These are phyloP conservation scores for Lactarius pseudohatsudake DNA, from an alignment of 768 basidiomycete genomes.

Conservation along the genomic window DNA sequence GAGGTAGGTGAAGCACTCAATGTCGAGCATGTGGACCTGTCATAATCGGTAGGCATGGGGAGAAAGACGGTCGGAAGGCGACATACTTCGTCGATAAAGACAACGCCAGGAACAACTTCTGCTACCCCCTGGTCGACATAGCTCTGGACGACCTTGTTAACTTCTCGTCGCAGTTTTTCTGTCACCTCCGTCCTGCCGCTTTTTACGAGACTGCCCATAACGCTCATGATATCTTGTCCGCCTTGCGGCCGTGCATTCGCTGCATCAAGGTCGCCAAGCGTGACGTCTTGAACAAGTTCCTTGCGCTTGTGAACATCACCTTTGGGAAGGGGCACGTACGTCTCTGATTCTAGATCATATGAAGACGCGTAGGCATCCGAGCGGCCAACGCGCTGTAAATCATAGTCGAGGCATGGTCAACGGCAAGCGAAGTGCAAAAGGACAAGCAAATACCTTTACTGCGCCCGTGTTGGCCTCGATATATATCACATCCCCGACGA, in stretches of 20 bases:
- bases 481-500: conserved; percentile 96
- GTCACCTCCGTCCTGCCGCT: conserved; percentile 94
- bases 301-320: conserved; percentile 96
- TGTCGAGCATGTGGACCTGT: conserved; percentile 99
- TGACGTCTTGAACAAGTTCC: conserved; percentile 93
- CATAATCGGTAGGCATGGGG: neutral
- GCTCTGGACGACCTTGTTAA: conserved; percentile 95
- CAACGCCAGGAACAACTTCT: conserved; percentile 95
- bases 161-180: conserved; percentile 91
- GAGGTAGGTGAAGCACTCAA: conserved; percentile 98
- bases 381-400: conserved; percentile 80
- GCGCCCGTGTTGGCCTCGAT: conserved; percentile 93
- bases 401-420: neutral
- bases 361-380: conserved; percentile 98
- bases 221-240: conserved; percentile 98
- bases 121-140: conserved; percentile 99
- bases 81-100: conserved; percentile 96
- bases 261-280: conserved; percentile 91
- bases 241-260: conserved; percentile 96
- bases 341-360: conserved; percentile 97
- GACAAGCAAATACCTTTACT: conserved; percentile 67
- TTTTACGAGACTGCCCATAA: conserved; percentile 90
- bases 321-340: conserved; percentile 96
- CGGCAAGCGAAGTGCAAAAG: neutral
- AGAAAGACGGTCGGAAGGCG: conserved; percentile 7